Evolutionary conservation across 208 protist species (phyloP).

Genomic region (Trichomonas tenax): DNA sequence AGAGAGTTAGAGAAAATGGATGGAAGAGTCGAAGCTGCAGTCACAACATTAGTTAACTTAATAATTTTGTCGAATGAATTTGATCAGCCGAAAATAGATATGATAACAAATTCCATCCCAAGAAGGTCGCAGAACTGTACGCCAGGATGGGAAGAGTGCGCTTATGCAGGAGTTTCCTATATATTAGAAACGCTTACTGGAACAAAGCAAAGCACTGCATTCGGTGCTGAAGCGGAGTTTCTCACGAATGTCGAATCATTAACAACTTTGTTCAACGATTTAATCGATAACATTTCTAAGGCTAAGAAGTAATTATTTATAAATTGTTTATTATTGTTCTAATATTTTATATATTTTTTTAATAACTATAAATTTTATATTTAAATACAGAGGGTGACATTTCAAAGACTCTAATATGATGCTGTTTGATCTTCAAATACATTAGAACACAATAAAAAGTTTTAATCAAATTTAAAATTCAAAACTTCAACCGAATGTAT

Average conservation of each 20-base stretch:
- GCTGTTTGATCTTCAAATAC: too few species aligned
- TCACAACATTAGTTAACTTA: background rate
- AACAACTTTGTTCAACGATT: background rate
- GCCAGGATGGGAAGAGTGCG: constrained; percentile 16
- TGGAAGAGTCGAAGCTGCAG: background rate
- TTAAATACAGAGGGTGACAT: too few species aligned
- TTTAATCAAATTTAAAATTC: too few species aligned
- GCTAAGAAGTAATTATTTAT: background rate
- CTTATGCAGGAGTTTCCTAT: background rate
- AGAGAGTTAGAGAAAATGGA: background rate
- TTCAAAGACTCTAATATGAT: too few species aligned
- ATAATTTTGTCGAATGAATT: background rate
- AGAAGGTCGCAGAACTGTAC: background rate
- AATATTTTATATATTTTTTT: too few species aligned
- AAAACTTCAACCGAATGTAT: too few species aligned
- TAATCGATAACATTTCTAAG: background rate
- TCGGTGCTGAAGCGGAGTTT: background rate
- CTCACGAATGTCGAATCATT: background rate
- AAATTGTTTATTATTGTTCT: background rate
- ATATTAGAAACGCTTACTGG: background rate
- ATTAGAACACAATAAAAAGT: too few species aligned
- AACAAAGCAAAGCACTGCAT: background rate
- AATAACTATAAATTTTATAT: too few species aligned
- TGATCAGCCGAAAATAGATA: background rate
- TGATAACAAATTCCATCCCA: background rate